phyloP scores from a whole-genome alignment of 163 green algal species.

The Trebouxiophyceae sp. region DNA sequence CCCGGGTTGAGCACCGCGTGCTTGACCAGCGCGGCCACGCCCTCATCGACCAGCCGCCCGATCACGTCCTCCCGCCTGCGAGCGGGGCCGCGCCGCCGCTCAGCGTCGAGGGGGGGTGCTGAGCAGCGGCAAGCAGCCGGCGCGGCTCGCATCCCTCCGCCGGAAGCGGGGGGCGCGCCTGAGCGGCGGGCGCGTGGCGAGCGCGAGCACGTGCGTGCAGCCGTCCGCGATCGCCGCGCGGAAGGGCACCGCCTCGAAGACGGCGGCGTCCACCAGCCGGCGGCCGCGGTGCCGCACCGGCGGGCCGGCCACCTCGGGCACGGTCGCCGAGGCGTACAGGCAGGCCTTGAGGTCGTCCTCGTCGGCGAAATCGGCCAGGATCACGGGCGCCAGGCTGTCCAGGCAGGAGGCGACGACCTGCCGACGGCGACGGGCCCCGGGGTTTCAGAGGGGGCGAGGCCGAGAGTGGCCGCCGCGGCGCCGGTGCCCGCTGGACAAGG shows the following conservation, averaged over 20 bases:
- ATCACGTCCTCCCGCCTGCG: not conserved
- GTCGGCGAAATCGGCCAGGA: constrained; percentile 53
- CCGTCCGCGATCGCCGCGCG: constrained; percentile 66
- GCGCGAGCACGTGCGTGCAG: constrained; percentile 78
- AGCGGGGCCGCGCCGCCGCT: not conserved
- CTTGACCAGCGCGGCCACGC: constrained; percentile 33
- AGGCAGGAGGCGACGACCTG: constrained; percentile 72
- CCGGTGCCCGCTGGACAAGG: no score
- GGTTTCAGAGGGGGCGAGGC: no score
- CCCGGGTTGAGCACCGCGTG: constrained; percentile 39
- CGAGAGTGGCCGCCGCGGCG: no score
- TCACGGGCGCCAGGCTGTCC: constrained; percentile 49
- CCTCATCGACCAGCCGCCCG: not conserved
- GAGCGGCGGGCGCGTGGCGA: constrained; percentile 51
- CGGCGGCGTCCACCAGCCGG: constrained; percentile 69
- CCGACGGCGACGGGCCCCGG: no score
- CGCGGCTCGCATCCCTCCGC: not conserved
- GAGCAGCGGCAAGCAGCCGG: not conserved
- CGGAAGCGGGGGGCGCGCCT: constrained; percentile 4
- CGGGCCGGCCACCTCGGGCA: constrained; percentile 48
- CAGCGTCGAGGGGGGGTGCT: no score
- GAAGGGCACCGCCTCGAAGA: constrained; percentile 77
- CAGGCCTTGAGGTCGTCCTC: constrained; percentile 53
- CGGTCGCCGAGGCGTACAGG: constrained; percentile 65
- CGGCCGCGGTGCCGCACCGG: constrained; percentile 31